Percentiles rank a stretch among this genome's conserved stretches.
Evolutionary conservation across 495 filamentous ascomycete species (phyloP).

Genomic region (Hypomontagnella monticulosa): DNA sequence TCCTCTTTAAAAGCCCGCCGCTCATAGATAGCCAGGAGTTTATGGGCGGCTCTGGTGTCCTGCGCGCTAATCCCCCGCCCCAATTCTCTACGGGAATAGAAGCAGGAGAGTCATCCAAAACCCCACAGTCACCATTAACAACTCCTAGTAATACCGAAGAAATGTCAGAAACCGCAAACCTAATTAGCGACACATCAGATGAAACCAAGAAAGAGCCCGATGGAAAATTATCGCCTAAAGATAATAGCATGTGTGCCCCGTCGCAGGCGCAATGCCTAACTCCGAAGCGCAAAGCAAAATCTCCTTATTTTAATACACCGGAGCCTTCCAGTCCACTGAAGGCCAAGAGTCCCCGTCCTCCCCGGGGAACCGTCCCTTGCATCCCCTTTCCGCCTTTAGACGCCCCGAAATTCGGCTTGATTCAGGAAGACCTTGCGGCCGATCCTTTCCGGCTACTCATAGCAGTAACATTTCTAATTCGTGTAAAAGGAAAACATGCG

Average conservation of each 20-base stretch:
- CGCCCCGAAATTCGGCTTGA: slow-evolving; percentile 72
- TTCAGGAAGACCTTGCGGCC: slow-evolving; percentile 80
- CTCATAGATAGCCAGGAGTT: slow-evolving; percentile 51
- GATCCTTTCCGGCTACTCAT: slow-evolving; percentile 78
- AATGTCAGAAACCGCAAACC: background rate
- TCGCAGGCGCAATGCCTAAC: slow-evolving; percentile 6
- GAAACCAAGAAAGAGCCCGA: background rate
- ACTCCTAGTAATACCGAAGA: background rate
- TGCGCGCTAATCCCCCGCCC: slow-evolving; percentile 24
- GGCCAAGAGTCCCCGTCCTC: slow-evolving; percentile 41
- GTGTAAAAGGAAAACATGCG: slow-evolving; percentile 77
- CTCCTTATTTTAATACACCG: slow-evolving; percentile 57
- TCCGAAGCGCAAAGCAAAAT: slow-evolving; percentile 44
- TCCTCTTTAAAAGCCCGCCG: slow-evolving; percentile 40
- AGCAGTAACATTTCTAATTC: slow-evolving; percentile 83
- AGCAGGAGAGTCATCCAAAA: background rate
- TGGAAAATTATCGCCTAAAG: background rate
- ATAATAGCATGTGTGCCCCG: background rate
- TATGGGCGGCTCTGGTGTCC: slow-evolving; percentile 46
- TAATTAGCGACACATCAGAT: background rate
- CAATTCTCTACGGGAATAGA: slow-evolving; percentile 1
- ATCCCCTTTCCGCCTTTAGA: slow-evolving; percentile 77
- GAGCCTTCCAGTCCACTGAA: background rate
- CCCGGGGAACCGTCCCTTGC: slow-evolving; percentile 65
- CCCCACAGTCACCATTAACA: background rate